phyloP scores from a whole-genome alignment of 129 eudicot genomes.

The Tagetes erecta region DNA sequence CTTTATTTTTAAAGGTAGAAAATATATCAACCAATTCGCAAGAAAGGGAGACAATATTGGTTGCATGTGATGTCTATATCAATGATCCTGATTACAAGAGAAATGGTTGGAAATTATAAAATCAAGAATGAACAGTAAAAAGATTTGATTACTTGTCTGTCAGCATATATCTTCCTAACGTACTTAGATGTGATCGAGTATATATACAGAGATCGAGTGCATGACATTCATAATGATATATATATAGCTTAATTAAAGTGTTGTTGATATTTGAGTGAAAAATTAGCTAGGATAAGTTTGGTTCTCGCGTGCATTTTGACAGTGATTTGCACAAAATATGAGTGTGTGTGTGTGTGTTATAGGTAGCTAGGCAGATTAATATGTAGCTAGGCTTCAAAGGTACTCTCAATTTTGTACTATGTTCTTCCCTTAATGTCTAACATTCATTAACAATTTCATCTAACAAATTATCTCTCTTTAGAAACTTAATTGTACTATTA shows the following conservation, averaged over 20 bases:
- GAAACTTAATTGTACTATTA: background rate
- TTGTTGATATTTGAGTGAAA: background rate
- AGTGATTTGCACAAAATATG: background rate
- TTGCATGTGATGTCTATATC: background rate
- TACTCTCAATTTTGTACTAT: background rate
- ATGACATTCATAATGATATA: too few relatives aligned
- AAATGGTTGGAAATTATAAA: background rate
- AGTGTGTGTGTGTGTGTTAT: background rate
- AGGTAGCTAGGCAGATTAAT: too few relatives aligned
- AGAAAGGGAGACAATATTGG: background rate
- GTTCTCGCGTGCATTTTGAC: background rate
- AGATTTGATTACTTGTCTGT: background rate
- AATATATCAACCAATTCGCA: background rate
- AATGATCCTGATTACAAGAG: conserved; percentile 15
- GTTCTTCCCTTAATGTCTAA: background rate
- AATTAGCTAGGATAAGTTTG: background rate
- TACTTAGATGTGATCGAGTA: background rate
- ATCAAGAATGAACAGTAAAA: background rate
- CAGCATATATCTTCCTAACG: background rate
- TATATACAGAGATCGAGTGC: background rate
- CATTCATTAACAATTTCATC: background rate
- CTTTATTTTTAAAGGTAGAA: background rate
- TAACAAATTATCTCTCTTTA: background rate
- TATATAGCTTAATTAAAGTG: background rate
- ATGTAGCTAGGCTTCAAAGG: background rate